Percentiles rank a stretch among this genome's conserved stretches.
phyloP scores from a whole-genome alignment of 2,329 filamentous ascomycete species.

The Pseudogymnoascus sp. region DNA sequence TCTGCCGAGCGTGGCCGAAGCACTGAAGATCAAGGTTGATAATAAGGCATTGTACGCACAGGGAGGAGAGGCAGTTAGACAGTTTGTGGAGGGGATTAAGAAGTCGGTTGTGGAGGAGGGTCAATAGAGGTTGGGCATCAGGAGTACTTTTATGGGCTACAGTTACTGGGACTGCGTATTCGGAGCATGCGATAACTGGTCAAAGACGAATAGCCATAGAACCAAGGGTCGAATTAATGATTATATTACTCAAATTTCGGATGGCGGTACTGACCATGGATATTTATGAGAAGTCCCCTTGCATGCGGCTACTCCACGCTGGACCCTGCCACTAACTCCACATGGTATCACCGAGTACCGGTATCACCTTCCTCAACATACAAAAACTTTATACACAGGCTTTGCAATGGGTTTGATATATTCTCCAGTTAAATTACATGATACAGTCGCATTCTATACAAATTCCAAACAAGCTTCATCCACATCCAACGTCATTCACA shows the following conservation, averaged over 20 bases:
- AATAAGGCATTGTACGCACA: slow-evolving; percentile 86
- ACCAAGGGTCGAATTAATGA: neutral
- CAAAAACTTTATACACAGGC: neutral
- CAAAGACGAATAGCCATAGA: neutral
- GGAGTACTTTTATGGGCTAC: neutral
- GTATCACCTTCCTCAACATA: neutral
- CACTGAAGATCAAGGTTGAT: slow-evolving; percentile 69
- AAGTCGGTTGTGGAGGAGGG: slow-evolving; percentile 59
- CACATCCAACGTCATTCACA: neutral
- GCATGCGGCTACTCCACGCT: neutral
- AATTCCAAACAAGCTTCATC: neutral
- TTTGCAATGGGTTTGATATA: neutral
- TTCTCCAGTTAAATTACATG: neutral
- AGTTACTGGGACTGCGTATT: neutral
- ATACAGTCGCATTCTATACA: neutral
- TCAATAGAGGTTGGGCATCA: neutral
- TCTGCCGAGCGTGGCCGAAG: slow-evolving; percentile 81
- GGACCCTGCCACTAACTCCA: neutral
- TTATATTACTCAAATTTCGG: neutral
- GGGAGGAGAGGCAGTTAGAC: slow-evolving; percentile 82
- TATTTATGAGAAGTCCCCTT: neutral
- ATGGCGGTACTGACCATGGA: neutral
- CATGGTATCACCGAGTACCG: neutral
- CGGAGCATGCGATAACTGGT: neutral
- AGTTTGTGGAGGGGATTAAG: slow-evolving; percentile 85